A percentile compares a stretch with the other conserved stretches of the same genome.
Evolutionary conservation across 768 basidiomycete species (phyloP).

Genomic region (Lactarius akahatsu): DNA sequence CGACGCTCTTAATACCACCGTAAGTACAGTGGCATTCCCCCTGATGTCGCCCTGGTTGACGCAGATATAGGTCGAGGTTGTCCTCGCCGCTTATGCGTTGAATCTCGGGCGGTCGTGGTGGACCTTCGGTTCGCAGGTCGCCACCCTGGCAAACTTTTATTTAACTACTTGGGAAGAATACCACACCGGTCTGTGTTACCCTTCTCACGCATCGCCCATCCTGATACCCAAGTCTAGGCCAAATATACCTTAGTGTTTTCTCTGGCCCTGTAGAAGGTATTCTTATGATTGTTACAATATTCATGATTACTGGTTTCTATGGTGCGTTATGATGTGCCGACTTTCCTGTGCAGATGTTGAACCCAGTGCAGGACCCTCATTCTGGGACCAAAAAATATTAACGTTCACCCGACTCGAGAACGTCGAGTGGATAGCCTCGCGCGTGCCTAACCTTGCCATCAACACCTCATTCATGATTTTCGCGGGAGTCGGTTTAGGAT

Average conservation of each 20-base stretch:
- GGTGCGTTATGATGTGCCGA: slow-evolving; percentile 44
- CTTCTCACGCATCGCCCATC: neutral
- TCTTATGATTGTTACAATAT: slow-evolving; percentile 77
- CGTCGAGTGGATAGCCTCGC: slow-evolving; percentile 45
- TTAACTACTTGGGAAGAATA: slow-evolving; percentile 81
- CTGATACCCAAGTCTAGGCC: slow-evolving; percentile 46
- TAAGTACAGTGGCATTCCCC: slow-evolving; percentile 33
- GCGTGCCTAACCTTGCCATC: slow-evolving; percentile 65
- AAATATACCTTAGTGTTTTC: slow-evolving; percentile 87
- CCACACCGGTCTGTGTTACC: slow-evolving; percentile 62
- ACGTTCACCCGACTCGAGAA: slow-evolving; percentile 56
- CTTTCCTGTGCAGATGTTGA: neutral
- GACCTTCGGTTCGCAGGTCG: slow-evolving; percentile 85
- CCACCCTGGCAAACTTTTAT: slow-evolving; percentile 68
- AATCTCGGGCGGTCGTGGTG: slow-evolving; percentile 96
- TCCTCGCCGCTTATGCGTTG: slow-evolving; percentile 79
- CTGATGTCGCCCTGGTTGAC: slow-evolving; percentile 8
- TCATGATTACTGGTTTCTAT: slow-evolving; percentile 71
- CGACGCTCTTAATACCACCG: slow-evolving; percentile 94
- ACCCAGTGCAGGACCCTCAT: slow-evolving; percentile 56
- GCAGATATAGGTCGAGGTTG: slow-evolving; percentile 69
- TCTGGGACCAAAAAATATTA: slow-evolving; percentile 77
- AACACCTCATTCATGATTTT: slow-evolving; percentile 91
- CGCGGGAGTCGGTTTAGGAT: slow-evolving; percentile 61
- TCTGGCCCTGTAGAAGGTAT: slow-evolving; percentile 98